Base-by-base conservation (phyloP, 768 basidiomycete genomes). In the Collybia sp. region DNA sequence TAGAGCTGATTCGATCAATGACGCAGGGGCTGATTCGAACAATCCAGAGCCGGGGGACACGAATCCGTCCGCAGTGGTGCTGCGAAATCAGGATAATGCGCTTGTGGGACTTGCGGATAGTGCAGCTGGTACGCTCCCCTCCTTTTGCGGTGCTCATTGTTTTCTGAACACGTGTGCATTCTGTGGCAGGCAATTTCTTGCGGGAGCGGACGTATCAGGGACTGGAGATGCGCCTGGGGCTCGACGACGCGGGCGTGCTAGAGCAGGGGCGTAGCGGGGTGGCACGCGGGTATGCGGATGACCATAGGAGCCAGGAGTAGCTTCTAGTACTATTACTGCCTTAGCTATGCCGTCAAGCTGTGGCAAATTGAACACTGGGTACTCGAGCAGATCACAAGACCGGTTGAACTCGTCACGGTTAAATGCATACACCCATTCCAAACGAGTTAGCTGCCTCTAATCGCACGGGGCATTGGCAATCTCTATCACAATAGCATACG, bases 241-340 rank as follows among this genome's bases (percentile, higher is more conserved):
- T 88, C 60, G 90, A 95, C 56, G 76, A 72, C 1, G 93, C 94
- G 0, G 79, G 86, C 50, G 62, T 84, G 34, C 63, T 98, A 48
- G 91, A 96, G 65, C 88, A 95, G 62, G 95, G 95, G 0, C 69
- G 93, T 39, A 88, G 79, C 53, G 95, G 95, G 5, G 85, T 95
- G 39, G 93, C 95, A 33, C 77, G 85, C 50, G 91, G 88, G 9
- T 97, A 98, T 61, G 76, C 76, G 40, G 85, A 88, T 48, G 75
- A 75, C 50, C 65, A 66, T 51, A 11, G 25, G 25, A 25, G 25
- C 8, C 4, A 25, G 25, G 25, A 25, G 25, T 25, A 25, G 25
- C 25, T 25, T 25, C 8, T 25, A 8, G 25, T 25, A 8, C n/a
- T n/a, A n/a, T n/a, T n/a, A 25, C 8, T 25, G 25, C 25, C 8